phyloP scores from a whole-genome alignment of 176 grass and related monocot species.

The Triticum dicoccoides region DNA sequence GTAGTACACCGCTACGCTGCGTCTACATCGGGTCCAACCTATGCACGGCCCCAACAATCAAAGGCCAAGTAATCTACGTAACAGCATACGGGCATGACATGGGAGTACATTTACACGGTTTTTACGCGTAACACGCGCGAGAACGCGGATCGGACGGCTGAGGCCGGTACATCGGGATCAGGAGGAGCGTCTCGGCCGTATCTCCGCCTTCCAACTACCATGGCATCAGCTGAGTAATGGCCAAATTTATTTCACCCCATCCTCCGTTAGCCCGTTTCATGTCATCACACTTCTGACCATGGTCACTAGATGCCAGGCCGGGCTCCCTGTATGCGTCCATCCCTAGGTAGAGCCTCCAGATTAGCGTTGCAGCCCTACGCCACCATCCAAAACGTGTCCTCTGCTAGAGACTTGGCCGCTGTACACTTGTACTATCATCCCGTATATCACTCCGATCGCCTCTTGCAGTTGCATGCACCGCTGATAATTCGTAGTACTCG shows the following conservation, averaged over 20 bases:
- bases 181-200: background rate
- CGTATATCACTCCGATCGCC: background rate
- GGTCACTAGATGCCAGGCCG: background rate
- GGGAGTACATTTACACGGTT: background rate
- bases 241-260: background rate
- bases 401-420: background rate
- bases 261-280: slow-evolving; percentile 8
- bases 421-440: background rate
- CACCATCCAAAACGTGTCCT: background rate
- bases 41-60: background rate
- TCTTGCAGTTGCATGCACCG: background rate
- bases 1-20: background rate
- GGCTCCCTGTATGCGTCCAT: background rate
- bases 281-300: background rate
- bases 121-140: background rate
- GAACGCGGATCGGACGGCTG: background rate
- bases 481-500: background rate
- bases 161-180: background rate
- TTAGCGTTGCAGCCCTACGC: background rate
- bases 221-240: background rate
- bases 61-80: background rate
- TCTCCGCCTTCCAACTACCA: background rate
- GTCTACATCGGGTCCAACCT: background rate
- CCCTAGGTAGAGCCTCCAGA: background rate
- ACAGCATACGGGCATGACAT: background rate